phyloP scores from a whole-genome alignment of 345 rosid species.

The Melaleuca quinquenervia region DNA sequence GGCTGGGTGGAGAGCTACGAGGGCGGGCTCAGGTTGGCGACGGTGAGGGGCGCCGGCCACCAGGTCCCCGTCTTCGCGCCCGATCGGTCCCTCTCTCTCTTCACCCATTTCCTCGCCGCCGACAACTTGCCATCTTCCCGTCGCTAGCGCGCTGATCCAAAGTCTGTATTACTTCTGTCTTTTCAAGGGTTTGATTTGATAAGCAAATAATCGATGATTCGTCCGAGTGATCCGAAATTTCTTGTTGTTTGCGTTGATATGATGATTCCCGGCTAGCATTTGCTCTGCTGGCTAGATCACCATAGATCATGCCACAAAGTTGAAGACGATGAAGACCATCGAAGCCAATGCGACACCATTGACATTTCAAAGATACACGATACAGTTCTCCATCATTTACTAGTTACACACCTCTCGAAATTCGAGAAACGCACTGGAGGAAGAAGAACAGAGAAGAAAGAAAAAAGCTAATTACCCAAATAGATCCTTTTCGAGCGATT shows the following conservation, averaged over 20 bases:
- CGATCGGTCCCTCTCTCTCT: conserved; percentile 41
- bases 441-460: not conserved
- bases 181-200: not conserved
- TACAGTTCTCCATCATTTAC: not conserved
- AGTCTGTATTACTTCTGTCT: not conserved
- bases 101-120: conserved; percentile 41
- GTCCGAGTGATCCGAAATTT: not conserved
- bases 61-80: conserved; percentile 55
- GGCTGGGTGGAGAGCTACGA: conserved; percentile 67
- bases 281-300: not conserved
- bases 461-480: not conserved
- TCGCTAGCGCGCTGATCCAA: not conserved
- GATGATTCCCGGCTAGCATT: not conserved
- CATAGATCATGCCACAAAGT: not conserved
- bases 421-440: not conserved
- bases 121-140: conserved; percentile 18
- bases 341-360: too few species aligned
- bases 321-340: not conserved
- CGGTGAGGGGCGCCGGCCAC: conserved; percentile 71
- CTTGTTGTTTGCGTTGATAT: not conserved
- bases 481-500: conserved; percentile 5
- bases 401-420: not conserved
- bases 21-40: conserved; percentile 44
- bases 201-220: not conserved
- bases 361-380: not conserved